Percentiles rank a stretch among this genome's conserved stretches.
Conservation (phyloP, 805 yeast species). For the Saccharomycopsis oosterbeekiorum region DNA sequence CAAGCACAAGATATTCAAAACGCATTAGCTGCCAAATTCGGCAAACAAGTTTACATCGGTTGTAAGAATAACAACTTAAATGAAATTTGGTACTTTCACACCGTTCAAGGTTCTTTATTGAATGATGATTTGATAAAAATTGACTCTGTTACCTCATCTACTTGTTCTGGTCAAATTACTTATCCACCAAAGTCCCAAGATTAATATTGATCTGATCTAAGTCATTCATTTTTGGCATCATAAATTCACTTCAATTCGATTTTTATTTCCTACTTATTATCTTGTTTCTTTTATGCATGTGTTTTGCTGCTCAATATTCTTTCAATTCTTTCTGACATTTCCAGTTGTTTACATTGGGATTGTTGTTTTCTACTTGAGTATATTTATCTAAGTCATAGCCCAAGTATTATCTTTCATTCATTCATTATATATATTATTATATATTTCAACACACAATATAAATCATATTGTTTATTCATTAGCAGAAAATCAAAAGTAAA, state of each 20-base stretch:
- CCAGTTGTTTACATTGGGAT: background rate
- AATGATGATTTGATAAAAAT: constrained; percentile 55
- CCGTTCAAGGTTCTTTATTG: constrained; percentile 60
- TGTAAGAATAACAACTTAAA: constrained; percentile 39
- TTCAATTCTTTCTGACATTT: background rate
- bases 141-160: constrained; percentile 27
- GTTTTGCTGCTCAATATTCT: background rate
- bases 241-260: background rate
- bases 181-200: constrained; percentile 6
- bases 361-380: background rate
- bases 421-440: background rate
- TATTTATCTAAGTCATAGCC: background rate
- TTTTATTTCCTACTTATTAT: background rate
- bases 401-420: background rate
- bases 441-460: too few relatives aligned
- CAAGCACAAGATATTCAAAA: constrained; percentile 42
- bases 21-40: constrained; percentile 42
- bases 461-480: too few relatives aligned
- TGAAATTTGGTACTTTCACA: constrained; percentile 68
- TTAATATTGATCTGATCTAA: background rate
- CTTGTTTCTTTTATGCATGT: background rate
- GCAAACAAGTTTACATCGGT: constrained; percentile 46
- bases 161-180: constrained; percentile 6
- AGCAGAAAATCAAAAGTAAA: too few relatives aligned
- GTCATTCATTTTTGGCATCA: background rate